Base-by-base conservation (phyloP, 257 asterid genomes). In the Solanum tarapatanum region DNA sequence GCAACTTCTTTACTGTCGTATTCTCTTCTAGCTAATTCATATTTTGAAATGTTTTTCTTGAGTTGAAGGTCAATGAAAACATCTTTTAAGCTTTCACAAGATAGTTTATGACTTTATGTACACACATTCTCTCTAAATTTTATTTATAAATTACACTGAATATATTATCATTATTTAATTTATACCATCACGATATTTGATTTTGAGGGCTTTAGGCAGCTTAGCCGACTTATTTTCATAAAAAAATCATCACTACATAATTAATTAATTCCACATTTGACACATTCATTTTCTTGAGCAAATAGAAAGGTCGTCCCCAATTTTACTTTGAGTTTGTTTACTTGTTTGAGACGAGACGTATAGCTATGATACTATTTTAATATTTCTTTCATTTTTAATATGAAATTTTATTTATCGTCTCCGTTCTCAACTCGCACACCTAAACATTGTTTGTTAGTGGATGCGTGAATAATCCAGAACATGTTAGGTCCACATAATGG, bases 371-470 rank as follows among this genome's bases (percentile, higher is more conserved):
- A 69, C 0, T 14, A 3, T 13, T 69, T 7, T 7, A 69, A 28
- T 28, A 28, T 26, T 2, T 26, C 0, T 68, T 62, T n/a, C 1
- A 10, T 62, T 24, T n/a, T n/a, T 62, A 10, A 10, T 62, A 2
- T 0, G 32, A n/a, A 0, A 62, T 62, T n/a, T 62, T 0, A 62
- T 62, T 62, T 21, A 8, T 58, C 0, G 9, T 17, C 0, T 7
- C 0, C 10, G 11, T 23, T 21, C 11, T 51, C 62, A 17, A 23
- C 1, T 4, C 0, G 26, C 26, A 8, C 11, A 8, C 5, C 28
- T 60, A 60, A 60, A 23, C 1, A 21, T 60, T 60, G 24, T 60
- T 60, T 8, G 28, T 60, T 21, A 60, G 28, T 8, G 26, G 26
- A 60, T 60, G 26, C 26, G 26, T 23, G 6, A 60, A 60, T 60